These are phyloP conservation scores for Fonsecaea multimorphosa DNA, from an alignment of 2,329 filamentous ascomycete genomes.

Conservation along the genomic window DNA sequence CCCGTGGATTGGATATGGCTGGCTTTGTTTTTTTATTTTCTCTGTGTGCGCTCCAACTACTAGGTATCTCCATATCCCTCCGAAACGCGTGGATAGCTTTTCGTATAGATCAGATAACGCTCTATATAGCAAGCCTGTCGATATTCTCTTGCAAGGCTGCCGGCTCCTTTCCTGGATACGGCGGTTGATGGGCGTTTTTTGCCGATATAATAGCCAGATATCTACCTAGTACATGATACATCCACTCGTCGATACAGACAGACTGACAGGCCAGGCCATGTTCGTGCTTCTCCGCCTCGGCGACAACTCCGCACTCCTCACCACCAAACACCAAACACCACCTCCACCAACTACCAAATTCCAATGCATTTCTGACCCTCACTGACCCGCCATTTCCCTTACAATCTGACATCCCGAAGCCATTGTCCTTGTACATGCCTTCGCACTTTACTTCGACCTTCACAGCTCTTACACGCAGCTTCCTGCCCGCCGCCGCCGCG, in stretches of 20 bases:
- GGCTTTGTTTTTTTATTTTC: not conserved
- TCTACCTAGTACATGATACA: no score
- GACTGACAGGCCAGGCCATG: not conserved
- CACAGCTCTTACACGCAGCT: slow-evolving; percentile 9
- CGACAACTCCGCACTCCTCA: not conserved
- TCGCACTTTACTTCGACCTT: not conserved
- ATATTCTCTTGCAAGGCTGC: not conserved
- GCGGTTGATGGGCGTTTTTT: slow-evolving; percentile 16
- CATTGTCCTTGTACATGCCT: slow-evolving; percentile 17
- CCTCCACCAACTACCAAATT: not conserved
- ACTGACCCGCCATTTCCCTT: not conserved
- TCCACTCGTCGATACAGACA: not conserved
- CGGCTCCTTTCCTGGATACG: slow-evolving; percentile 3
- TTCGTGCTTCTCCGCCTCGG: not conserved
- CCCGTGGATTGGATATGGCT: slow-evolving; percentile 15
- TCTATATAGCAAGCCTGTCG: slow-evolving; percentile 3
- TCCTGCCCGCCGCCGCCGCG: slow-evolving; percentile 6
- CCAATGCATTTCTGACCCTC: not conserved
- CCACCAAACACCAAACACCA: not conserved
- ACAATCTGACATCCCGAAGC: not conserved
- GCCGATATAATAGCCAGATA: slow-evolving; percentile 2
- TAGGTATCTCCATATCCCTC: not conserved
- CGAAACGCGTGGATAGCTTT: no score
- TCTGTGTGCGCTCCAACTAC: not conserved
- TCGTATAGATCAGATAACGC: not conserved